These are phyloP conservation scores for Carallia pectinifolia DNA, from an alignment of 345 rosid genomes.

Conservation along the genomic window DNA sequence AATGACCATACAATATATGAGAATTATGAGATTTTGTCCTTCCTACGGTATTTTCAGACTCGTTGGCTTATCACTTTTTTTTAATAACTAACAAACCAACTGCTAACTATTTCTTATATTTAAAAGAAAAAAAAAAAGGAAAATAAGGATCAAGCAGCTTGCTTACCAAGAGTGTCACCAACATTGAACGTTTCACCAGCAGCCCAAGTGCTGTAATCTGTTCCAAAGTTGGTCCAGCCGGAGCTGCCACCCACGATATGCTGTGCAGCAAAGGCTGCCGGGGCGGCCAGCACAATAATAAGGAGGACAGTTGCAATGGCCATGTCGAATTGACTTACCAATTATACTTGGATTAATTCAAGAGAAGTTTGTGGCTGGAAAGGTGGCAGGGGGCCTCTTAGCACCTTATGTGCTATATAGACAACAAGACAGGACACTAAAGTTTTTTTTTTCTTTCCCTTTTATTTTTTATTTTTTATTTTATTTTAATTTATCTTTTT, in stretches of 20 bases:
- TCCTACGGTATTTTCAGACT: too few relatives aligned
- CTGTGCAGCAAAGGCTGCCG: constrained; percentile 31
- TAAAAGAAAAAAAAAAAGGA: too few relatives aligned
- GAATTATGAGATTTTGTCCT: too few relatives aligned
- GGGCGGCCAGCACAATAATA: constrained; percentile 30
- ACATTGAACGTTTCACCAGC: constrained; percentile 38
- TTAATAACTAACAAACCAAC: too few relatives aligned
- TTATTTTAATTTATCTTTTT: background rate
- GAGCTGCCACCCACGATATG: constrained; percentile 37
- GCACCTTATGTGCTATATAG: constrained; percentile 20
- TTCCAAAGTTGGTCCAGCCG: constrained; percentile 36
- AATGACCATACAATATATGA: too few relatives aligned
- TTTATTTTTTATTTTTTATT: too few relatives aligned
- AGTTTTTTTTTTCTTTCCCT: too few relatives aligned
- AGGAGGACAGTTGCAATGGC: constrained; percentile 30
- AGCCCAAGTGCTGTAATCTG: constrained; percentile 34
- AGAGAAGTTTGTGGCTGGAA: background rate
- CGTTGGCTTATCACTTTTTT: too few relatives aligned
- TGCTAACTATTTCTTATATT: too few relatives aligned
- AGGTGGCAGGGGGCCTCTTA: background rate
- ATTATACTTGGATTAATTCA: too few relatives aligned
- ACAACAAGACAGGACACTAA: background rate
- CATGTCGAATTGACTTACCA: background rate
- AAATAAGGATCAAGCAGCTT: too few relatives aligned
- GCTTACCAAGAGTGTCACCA: constrained; percentile 48